Percentiles rank a stretch among this genome's conserved stretches.
phyloP scores from a whole-genome alignment of 2,329 filamentous ascomycete species.

The Fusarium luffae region DNA sequence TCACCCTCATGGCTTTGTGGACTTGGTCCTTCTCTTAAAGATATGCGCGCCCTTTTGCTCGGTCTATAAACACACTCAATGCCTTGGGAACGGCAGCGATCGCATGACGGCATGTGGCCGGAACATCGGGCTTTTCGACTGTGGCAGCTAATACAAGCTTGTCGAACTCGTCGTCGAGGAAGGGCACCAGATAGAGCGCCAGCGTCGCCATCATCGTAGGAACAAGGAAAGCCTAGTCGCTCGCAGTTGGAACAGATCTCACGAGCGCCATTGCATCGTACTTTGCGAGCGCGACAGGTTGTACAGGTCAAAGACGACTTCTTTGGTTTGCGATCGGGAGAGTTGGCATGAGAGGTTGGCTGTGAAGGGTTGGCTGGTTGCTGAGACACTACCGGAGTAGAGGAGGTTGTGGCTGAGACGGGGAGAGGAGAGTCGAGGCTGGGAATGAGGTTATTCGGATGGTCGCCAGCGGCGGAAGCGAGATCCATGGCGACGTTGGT shows the following conservation, averaged over 20 bases:
- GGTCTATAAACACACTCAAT: constrained; percentile 67
- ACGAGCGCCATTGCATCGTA: constrained; percentile 66
- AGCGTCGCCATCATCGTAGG: constrained; percentile 62
- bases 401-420: constrained; percentile 8
- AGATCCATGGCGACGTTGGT: constrained; percentile 45
- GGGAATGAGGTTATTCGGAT: constrained; percentile 45
- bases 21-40: constrained; percentile 45
- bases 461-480: constrained; percentile 43
- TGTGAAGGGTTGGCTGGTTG: constrained; percentile 35
- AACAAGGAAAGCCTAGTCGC: constrained; percentile 67
- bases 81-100: constrained; percentile 61
- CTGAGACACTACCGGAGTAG: constrained; percentile 25
- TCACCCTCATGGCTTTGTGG: constrained; percentile 52
- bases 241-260: constrained; percentile 68
- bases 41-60: constrained; percentile 55
- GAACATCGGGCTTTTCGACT: constrained; percentile 68
- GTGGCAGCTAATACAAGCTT: constrained; percentile 69
- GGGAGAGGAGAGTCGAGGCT: constrained; percentile 43
- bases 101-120: constrained; percentile 66
- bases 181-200: constrained; percentile 58
- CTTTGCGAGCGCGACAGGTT: constrained; percentile 66
- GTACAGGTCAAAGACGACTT: constrained; percentile 62
- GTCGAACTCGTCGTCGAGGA: constrained; percentile 64
- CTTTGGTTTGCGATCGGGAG: constrained; percentile 53
- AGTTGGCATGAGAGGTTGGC: constrained; percentile 42